These are phyloP conservation scores for Colletotrichum brevisporum DNA, from an alignment of 2,329 filamentous ascomycete species.

Conservation along the genomic window DNA sequence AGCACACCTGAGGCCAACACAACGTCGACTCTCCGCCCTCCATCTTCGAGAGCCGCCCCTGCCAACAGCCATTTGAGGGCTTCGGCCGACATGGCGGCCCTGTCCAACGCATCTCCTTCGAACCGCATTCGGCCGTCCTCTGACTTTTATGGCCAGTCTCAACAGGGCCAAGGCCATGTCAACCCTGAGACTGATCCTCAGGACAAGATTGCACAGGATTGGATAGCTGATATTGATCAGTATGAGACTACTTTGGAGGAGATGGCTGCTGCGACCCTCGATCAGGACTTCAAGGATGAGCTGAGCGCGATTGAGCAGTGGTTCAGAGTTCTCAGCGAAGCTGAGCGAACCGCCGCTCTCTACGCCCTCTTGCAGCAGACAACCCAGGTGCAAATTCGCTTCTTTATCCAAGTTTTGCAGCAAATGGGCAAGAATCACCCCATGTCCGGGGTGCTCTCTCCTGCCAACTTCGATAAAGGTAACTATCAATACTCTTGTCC, in stretches of 20 bases:
- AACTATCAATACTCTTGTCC: constrained; percentile 37
- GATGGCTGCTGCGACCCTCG: constrained; percentile 98
- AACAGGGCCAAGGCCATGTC: constrained; percentile 76
- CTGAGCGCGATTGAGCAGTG: constrained; percentile 99
- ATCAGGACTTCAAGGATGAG: constrained; percentile 99
- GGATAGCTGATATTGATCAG: constrained; percentile 99
- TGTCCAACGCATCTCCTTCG: constrained; percentile 75
- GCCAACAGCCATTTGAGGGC: constrained; percentile 90
- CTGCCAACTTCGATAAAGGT: constrained; percentile 98
- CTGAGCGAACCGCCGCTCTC: constrained; percentile 93
- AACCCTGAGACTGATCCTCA: constrained; percentile 83
- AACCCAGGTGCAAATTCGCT: constrained; percentile 97
- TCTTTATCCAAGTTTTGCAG: constrained; percentile 98
- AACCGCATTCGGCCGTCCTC: constrained; percentile 93
- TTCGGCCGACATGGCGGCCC: constrained; percentile 94
- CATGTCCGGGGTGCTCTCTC: constrained; percentile 95
- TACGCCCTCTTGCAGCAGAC: constrained; percentile 98
- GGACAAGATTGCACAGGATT: constrained; percentile 96
- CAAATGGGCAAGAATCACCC: constrained; percentile 99
- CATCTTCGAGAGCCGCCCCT: constrained; percentile 82
- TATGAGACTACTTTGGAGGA: constrained; percentile 99
- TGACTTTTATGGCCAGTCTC: constrained; percentile 88
- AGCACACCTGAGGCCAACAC: constrained; percentile 94
- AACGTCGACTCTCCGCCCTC: constrained; percentile 85
- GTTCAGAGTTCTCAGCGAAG: constrained; percentile 97